Evolutionary conservation across 2,329 filamentous ascomycete species (phyloP).

Genomic region (Exophiala sp.): DNA sequence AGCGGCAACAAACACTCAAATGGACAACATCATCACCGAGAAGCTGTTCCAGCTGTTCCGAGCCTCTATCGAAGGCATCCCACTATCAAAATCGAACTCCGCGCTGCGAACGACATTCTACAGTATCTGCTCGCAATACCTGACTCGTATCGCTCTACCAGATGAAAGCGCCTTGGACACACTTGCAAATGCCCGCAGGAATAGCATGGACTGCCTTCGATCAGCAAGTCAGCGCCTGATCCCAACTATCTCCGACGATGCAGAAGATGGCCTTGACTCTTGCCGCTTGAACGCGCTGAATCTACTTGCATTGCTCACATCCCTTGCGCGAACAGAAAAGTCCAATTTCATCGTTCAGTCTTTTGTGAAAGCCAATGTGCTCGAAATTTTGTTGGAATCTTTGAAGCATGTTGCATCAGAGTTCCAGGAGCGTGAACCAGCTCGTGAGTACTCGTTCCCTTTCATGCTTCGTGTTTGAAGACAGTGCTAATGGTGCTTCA

Average conservation of each 20-base stretch:
- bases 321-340: conserved; percentile 67
- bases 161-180: conserved; percentile 45
- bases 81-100: conserved; percentile 64
- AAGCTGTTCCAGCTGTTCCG: conserved; percentile 91
- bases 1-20: conserved; percentile 34
- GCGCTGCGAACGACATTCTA: conserved; percentile 82
- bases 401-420: conserved; percentile 74
- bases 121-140: conserved; percentile 82
- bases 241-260: conserved; percentile 88
- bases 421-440: conserved; percentile 56
- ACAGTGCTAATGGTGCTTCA: conserved; percentile 1
- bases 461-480: background rate
- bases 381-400: conserved; percentile 84
- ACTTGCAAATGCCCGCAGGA: conserved; percentile 45
- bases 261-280: conserved; percentile 74
- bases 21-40: conserved; percentile 74
- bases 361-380: conserved; percentile 82
- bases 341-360: conserved; percentile 73
- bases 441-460: conserved; percentile 46
- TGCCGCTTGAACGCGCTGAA: conserved; percentile 84
- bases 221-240: conserved; percentile 77
- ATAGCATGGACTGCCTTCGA: conserved; percentile 67
- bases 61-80: conserved; percentile 74
- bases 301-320: conserved; percentile 73
- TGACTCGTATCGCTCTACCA: conserved; percentile 60